These are phyloP conservation scores for Sequoiadendron giganteum DNA, from an alignment of 75 land plant genomes.

Conservation along the genomic window DNA sequence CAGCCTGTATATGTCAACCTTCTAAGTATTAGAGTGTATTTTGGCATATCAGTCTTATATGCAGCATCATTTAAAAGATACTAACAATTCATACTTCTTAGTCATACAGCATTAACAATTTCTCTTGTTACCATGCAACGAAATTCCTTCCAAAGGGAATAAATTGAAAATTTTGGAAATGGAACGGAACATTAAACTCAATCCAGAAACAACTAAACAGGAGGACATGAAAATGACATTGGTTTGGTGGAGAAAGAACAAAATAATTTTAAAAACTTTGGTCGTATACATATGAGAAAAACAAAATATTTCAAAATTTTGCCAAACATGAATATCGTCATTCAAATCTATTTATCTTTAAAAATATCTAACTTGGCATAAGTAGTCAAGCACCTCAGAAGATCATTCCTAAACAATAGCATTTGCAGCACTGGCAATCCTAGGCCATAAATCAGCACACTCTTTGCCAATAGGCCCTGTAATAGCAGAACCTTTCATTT, in stretches of 20 bases:
- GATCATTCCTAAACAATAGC: conserved; percentile 31
- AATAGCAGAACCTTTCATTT: conserved; percentile 32
- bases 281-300: too few species aligned
- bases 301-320: not conserved
- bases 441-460: conserved; percentile 53
- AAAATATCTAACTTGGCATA: not conserved
- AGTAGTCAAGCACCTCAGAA: not conserved
- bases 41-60: not conserved
- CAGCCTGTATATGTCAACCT: not conserved
- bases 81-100: not conserved
- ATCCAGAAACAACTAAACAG: not conserved
- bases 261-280: too few species aligned
- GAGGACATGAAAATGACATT: conserved; percentile 18
- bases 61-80: not conserved
- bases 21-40: not conserved
- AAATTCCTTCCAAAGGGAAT: not conserved
- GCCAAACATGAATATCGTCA: not conserved
- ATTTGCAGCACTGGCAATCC: conserved; percentile 77
- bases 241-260: conserved; percentile 15
- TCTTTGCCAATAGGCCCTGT: conserved; percentile 46
- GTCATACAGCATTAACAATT: too few species aligned
- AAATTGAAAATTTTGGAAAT: conserved; percentile 1
- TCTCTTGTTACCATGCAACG: not conserved
- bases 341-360: not conserved
- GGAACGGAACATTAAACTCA: not conserved